phyloP scores from a whole-genome alignment of 2,329 filamentous ascomycete species.

The Penicillium thymicola region DNA sequence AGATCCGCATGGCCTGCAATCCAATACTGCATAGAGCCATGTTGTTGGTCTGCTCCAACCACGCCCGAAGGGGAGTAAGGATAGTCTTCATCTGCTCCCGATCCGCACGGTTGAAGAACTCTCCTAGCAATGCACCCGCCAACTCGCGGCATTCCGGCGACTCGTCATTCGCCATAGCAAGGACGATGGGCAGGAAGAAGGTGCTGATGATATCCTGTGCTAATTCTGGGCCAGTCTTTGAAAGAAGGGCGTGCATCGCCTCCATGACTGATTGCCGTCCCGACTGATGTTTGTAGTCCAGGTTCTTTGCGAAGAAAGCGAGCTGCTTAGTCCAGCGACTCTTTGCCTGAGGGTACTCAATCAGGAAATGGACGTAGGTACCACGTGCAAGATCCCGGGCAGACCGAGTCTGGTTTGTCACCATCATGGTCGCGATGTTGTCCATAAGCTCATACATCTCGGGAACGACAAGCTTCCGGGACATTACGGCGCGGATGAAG shows the following conservation, averaged over 20 bases:
- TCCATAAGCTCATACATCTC: conserved; percentile 90
- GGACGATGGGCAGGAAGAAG: conserved; percentile 81
- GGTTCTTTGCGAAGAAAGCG: conserved; percentile 81
- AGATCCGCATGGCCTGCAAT: conserved; percentile 77
- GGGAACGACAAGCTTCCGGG: conserved; percentile 78
- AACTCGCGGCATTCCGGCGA: conserved; percentile 79
- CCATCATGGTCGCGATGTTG: conserved; percentile 85
- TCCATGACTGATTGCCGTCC: conserved; percentile 93
- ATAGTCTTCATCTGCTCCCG: conserved; percentile 69
- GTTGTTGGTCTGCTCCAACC: conserved; percentile 74
- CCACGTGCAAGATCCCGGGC: conserved; percentile 84
- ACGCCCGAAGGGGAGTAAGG: conserved; percentile 66
- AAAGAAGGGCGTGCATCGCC: conserved; percentile 78
- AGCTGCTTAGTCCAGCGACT: conserved; percentile 86
- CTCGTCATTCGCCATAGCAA: conserved; percentile 85
- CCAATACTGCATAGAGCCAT: conserved; percentile 67
- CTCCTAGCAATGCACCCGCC: conserved; percentile 74
- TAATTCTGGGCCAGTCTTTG: conserved; percentile 77
- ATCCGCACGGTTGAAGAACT: conserved; percentile 75
- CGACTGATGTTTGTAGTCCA: conserved; percentile 84
- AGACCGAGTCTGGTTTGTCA: conserved; percentile 87
- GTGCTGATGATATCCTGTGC: conserved; percentile 76
- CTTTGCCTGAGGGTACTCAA: conserved; percentile 91
- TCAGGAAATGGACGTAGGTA: conserved; percentile 88
- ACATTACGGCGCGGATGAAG: conserved; percentile 83